These are phyloP conservation scores for Wickerhamiella kurtzmanii DNA, from an alignment of 805 yeast species.

Conservation along the genomic window DNA sequence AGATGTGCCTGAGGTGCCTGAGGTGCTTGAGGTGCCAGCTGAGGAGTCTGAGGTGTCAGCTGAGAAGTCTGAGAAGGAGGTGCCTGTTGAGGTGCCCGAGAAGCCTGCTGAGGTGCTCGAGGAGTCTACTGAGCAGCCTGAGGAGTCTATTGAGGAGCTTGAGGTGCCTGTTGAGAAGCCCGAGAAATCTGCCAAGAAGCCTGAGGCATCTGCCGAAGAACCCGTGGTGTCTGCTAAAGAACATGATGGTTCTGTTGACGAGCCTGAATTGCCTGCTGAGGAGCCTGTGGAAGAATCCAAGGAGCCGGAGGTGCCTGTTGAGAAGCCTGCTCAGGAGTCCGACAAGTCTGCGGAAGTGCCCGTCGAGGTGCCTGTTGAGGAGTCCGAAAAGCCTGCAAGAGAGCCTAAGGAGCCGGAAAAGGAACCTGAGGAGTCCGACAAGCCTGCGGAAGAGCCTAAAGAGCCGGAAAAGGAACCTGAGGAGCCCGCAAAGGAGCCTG, in stretches of 20 bases:
- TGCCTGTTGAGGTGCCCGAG: background rate
- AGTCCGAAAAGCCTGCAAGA: background rate
- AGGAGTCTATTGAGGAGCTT: background rate
- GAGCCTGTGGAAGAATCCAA: too few species aligned
- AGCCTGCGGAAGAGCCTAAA: background rate
- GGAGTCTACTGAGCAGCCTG: background rate
- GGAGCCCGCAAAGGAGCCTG: background rate
- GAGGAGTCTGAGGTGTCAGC: background rate
- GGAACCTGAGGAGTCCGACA: background rate
- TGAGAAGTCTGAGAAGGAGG: background rate
- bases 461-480: background rate
- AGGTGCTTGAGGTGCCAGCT: conserved; percentile 2
- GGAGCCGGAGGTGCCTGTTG: too few species aligned
- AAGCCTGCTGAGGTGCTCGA: background rate
- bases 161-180: background rate
- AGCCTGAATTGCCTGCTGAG: too few species aligned
- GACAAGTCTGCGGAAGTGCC: too few species aligned
- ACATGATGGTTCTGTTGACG: too few species aligned
- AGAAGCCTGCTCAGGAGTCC: too few species aligned
- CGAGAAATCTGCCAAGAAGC: background rate
- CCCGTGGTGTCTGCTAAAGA: too few species aligned
- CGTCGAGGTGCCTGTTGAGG: too few species aligned
- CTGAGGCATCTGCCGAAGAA: too few species aligned
- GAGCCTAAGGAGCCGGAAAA: background rate
- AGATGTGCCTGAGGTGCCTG: conserved; percentile 1